Percentiles rank a stretch among this genome's conserved stretches.
phyloP scores from a whole-genome alignment of 768 basidiomycete genomes.

The Vararia minispora region DNA sequence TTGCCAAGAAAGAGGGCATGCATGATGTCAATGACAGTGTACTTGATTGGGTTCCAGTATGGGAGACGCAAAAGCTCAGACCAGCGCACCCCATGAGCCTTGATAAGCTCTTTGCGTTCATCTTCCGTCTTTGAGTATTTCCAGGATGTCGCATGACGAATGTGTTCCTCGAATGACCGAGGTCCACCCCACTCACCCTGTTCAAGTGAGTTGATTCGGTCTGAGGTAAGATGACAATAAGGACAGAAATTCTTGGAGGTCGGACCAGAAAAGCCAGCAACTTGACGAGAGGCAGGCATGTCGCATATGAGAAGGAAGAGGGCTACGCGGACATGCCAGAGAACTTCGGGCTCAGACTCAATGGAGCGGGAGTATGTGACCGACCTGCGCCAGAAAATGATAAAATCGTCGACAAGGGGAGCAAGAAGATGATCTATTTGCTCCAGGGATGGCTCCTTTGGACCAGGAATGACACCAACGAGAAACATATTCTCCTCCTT shows the following conservation, averaged over 20 bases:
- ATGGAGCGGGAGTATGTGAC: slow-evolving; percentile 19
- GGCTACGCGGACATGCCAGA: neutral
- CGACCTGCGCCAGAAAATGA: slow-evolving; percentile 23
- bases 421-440: slow-evolving; percentile 28
- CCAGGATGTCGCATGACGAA: slow-evolving; percentile 12
- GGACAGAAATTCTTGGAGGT: neutral
- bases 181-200: neutral
- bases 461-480: slow-evolving; percentile 31
- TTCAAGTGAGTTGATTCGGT: neutral
- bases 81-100: slow-evolving; percentile 17
- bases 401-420: slow-evolving; percentile 27
- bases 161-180: slow-evolving; percentile 4
- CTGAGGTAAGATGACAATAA: neutral
- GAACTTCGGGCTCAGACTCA: slow-evolving; percentile 1
- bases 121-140: slow-evolving; percentile 7
- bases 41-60: slow-evolving; percentile 17
- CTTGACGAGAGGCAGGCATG: neutral
- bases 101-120: slow-evolving; percentile 8
- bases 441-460: slow-evolving; percentile 22
- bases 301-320: slow-evolving; percentile 3
- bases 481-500: slow-evolving; percentile 30
- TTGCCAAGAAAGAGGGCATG: slow-evolving; percentile 15
- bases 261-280: neutral
- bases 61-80: slow-evolving; percentile 16
- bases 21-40: slow-evolving; percentile 18